A percentile compares a stretch with the other conserved stretches of the same genome.
Evolutionary conservation across 352 stramenopile species (phyloP).

Genomic region (Pythium guiyangense): DNA sequence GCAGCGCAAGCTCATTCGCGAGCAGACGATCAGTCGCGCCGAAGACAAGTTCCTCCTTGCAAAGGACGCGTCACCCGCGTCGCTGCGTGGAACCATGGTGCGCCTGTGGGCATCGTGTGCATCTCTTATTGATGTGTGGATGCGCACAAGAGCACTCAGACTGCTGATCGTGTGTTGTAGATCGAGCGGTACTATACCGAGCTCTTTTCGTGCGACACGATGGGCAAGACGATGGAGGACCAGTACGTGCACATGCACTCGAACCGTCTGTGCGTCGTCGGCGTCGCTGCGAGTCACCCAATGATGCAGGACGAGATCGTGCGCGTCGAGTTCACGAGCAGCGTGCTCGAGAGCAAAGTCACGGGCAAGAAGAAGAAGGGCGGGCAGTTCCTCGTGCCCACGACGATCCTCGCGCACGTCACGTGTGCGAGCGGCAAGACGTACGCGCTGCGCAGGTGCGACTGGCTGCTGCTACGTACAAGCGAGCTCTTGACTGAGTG

Average conservation of each 20-base stretch:
- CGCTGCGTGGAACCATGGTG: conserved; percentile 73
- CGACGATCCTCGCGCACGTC: conserved; percentile 63
- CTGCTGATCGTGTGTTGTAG: conserved; percentile 11
- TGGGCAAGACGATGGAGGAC: conserved; percentile 61
- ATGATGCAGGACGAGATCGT: conserved; percentile 61
- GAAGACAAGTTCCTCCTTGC: conserved; percentile 60
- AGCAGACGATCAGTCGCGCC: conserved; percentile 57
- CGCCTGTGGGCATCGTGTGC: neutral
- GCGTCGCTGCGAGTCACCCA: conserved; percentile 59
- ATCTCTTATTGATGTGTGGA: neutral
- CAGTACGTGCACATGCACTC: conserved; percentile 90
- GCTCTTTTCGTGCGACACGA: conserved; percentile 78
- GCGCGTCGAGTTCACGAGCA: conserved; percentile 56
- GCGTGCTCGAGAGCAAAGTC: conserved; percentile 66
- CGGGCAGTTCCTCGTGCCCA: conserved; percentile 61
- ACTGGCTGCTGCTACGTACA: neutral
- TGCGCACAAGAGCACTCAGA: neutral
- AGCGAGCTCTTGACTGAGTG: no score
- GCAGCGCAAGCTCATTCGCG: conserved; percentile 76
- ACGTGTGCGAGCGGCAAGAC: conserved; percentile 54
- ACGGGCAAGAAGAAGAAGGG: conserved; percentile 88
- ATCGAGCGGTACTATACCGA: conserved; percentile 88
- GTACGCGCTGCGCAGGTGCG: conserved; percentile 55
- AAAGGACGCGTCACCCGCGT: conserved; percentile 24
- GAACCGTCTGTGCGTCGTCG: conserved; percentile 82